Evolutionary conservation across 2,329 filamentous ascomycete genomes (phyloP), one percentile per base, ranked within the genome.

Genomic region (Cladorrhinum sp.): DNA sequence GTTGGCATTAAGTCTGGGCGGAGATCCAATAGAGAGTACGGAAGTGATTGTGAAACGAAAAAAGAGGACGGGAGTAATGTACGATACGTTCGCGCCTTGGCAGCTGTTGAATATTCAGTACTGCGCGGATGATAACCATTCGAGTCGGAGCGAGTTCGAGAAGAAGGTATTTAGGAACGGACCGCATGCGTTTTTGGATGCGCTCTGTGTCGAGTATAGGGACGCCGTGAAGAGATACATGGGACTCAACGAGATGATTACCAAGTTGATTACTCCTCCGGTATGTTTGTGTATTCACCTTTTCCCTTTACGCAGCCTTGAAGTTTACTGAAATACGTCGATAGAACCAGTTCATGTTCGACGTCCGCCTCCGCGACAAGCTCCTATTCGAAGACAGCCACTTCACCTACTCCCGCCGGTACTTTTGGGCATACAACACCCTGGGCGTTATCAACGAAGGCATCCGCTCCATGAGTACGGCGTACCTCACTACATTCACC

Each of bases 361-460:
- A 85, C 62, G 75, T 76, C 41, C 75, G 77, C 20, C 71, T 85
- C 4, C 77, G 85, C 12, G 83, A 85, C 70, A 79, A 80, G 64
- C 76, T 86, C 0, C 76, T 87, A 1, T 87, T 87, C 65, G 84
- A 87, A 69, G 84, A 87, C 67, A 76, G 78, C 56, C 72, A 83
- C 58, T 86, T 85, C 66, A 86, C 84, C 1, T 86, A 84, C 72
- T 85, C 83, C 16, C 76, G 83, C 0, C 78, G 84, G 16, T 86
- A 87, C 66, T 87, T 86, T 67, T 87, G 84, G 79, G 83, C 82
- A 0, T 85, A 81, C 66, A 84, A 86, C 70, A 84, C 83, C 2
- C 77, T 86, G 2, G 83, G 81, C 36, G 81, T 83, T 32, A 80
- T 86, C 66, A 86, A 85, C 65, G 81, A 83, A 53, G 79, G 79